Base-by-base conservation (phyloP, 2,329 filamentous ascomycete species). In the Botrytis pseudocinerea region DNA sequence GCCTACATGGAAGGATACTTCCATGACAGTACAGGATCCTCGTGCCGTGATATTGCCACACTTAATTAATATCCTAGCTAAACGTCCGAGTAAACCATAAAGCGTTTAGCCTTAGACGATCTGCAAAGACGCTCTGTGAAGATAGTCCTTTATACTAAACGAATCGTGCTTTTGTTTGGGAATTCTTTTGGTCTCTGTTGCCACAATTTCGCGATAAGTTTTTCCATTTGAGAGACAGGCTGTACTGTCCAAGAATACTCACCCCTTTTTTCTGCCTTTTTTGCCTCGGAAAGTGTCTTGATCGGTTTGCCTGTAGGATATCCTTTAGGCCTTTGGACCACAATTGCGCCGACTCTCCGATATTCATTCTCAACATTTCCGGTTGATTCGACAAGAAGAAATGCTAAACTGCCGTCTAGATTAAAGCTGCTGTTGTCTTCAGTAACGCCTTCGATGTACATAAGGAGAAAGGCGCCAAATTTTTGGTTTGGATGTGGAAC, bases 331-430 rank as follows among this genome's bases (percentile, higher is more conserved):
- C 62, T 48, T 18, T 57, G 28, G 6, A 74, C 16, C 20, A 35
- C 54, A 42, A 74, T 62, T 25, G 68, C 62, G 12, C 74, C 74
- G 12, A 75, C 69, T 16, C 74, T 73, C 5, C 74, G 72, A 51
- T 75, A 75, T 68, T 75, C 74, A 38, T 38, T 71, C 8, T 70
- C 64, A 18, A 12, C 16, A 25, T 64, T 46, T 20, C 69, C 70
- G 6, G 72, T 75, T 46, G 74, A 73, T 70, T 75, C 74, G 14
- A 75, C 69, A n/a, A 75, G 48, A 46, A 74, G 69, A 54, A 75
- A 63, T 38, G 54, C 64, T 42, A 71, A 60, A 25, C 9, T 66
- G n/a, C 69, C 73, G 46, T 18, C 48, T 18, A 74, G n/a, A 16
- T 8, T 46, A 59, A 69, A 65, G 16, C 20, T 7, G 38, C 42